These are phyloP conservation scores for Trichoderma harzianum DNA, from an alignment of 2,329 filamentous ascomycete species.

Conservation along the genomic window DNA sequence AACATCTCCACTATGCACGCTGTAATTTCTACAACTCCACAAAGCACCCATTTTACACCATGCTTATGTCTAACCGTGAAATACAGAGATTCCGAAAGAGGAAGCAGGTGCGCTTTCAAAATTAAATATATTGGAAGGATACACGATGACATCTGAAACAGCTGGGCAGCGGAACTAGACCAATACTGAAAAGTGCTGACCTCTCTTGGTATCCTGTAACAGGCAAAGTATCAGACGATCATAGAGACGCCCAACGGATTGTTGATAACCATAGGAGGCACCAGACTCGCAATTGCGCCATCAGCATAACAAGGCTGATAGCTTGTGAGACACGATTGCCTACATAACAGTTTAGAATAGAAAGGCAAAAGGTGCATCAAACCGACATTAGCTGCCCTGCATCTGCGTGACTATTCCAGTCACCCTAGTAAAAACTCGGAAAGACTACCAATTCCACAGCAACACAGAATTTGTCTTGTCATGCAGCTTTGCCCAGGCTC, in stretches of 20 bases:
- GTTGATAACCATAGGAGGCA: not conserved
- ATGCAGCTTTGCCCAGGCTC: not conserved
- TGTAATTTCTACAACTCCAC: not conserved
- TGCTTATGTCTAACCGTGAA: not conserved
- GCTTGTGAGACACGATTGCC: not conserved
- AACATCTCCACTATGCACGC: not conserved
- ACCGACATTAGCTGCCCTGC: not conserved
- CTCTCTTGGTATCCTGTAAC: not conserved
- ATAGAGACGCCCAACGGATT: too few species aligned
- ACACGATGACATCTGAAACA: not conserved
- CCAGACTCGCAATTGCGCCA: not conserved
- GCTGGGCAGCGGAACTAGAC: not conserved
- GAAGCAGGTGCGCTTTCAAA: not conserved
- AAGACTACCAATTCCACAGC: not conserved
- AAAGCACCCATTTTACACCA: not conserved
- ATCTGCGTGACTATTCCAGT: not conserved
- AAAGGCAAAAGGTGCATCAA: not conserved
- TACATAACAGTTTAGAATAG: not conserved
- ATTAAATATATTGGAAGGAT: not conserved
- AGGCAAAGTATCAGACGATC: not conserved
- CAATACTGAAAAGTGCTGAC: not conserved
- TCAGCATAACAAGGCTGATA: not conserved
- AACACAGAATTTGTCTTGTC: not conserved
- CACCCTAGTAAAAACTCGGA: not conserved
- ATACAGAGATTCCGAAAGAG: not conserved